A percentile compares a stretch with the other conserved stretches of the same genome.
Evolutionary conservation across 2,329 filamentous ascomycete species (phyloP).

Genomic region (Fusarium mundagurra): DNA sequence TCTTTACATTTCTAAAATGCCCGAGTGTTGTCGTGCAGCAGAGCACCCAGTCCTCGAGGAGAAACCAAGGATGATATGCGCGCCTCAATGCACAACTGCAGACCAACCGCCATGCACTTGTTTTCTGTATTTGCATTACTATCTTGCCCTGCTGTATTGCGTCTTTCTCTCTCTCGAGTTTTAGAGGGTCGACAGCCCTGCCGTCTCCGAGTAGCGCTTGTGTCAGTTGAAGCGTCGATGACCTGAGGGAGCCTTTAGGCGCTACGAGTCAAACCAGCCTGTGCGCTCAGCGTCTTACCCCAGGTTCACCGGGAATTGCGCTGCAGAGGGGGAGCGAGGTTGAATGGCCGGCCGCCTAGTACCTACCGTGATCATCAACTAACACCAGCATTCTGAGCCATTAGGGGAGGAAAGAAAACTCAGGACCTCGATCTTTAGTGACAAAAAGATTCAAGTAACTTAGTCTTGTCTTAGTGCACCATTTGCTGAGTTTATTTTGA

Average conservation of each 20-base stretch:
- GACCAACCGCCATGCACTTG: slow-evolving; percentile 18
- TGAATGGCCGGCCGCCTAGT: slow-evolving; percentile 19
- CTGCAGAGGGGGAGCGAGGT: slow-evolving; percentile 5
- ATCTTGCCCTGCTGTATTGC: slow-evolving; percentile 4
- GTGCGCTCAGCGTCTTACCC: slow-evolving; percentile 27
- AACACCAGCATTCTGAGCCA: slow-evolving; percentile 21
- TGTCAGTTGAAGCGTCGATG: slow-evolving; percentile 31
- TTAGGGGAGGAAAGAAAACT: neutral
- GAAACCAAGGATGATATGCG: slow-evolving; percentile 9
- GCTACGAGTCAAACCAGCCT: slow-evolving; percentile 21
- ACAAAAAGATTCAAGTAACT: neutral
- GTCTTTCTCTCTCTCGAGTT: slow-evolving; percentile 8
- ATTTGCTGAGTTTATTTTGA: neutral
- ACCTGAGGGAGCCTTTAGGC: slow-evolving; percentile 10
- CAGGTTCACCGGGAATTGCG: slow-evolving; percentile 25
- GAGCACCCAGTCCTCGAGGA: slow-evolving; percentile 8
- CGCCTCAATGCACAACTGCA: slow-evolving; percentile 9
- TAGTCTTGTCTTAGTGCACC: accelerated
- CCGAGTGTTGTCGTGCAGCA: neutral
- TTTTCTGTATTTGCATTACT: slow-evolving; percentile 10
- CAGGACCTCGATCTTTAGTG: neutral
- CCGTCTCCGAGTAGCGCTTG: slow-evolving; percentile 20
- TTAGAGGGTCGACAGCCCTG: neutral
- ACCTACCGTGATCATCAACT: slow-evolving; percentile 34
- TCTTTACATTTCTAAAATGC: neutral